Evolutionary conservation across 768 basidiomycete genomes (phyloP), one percentile per base, ranked within the genome.

Genomic region (Podaxis carcinomalis): DNA sequence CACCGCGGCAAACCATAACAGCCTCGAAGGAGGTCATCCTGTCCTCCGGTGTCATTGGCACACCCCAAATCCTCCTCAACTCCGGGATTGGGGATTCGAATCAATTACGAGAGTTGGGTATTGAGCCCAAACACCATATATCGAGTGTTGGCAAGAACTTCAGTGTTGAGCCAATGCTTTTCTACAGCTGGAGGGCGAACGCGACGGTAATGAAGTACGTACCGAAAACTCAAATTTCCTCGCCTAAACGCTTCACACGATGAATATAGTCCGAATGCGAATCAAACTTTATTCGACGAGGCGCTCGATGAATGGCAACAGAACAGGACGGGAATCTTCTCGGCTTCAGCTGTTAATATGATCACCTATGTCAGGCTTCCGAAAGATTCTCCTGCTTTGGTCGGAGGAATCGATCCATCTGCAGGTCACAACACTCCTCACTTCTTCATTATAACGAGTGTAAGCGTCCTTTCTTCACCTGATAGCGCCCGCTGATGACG

Each of bases 361-460:
- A 36, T 35, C 5, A 47, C 56, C 0, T 57, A 57, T 21, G 11
- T 56, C 39, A 32, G 64, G n/a, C 14, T 65, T 23, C 62, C 61
- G 6, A 14, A 13, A 5, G 36, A 61, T 46, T 53, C 64, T 21
- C 19, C 53, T 14, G 27, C 51, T 5, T 46, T 58, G 25, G 36
- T 42, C 16, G 51, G 49, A 9, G 37, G 61, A 28, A 32, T 14
- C 7, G 64, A 65, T 57, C 64, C 64, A 14, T 60, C 62, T 14
- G 14, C 64, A 35, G 62, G 64, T 11, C 37, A 59, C 1, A 63
- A 62, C 32, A 40, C 64, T 0, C 62, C 64, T 27, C 64, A 65
- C 37, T 56, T 65, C 16, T 54, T 56, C 39, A 49, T 63, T 16
- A 23, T 28, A n/a, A 9, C 61, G 7, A 35, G 36, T 35, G 57